Evolutionary conservation across 148 eudicot species (phyloP).

Genomic region (Vaccinium myrtillus): DNA sequence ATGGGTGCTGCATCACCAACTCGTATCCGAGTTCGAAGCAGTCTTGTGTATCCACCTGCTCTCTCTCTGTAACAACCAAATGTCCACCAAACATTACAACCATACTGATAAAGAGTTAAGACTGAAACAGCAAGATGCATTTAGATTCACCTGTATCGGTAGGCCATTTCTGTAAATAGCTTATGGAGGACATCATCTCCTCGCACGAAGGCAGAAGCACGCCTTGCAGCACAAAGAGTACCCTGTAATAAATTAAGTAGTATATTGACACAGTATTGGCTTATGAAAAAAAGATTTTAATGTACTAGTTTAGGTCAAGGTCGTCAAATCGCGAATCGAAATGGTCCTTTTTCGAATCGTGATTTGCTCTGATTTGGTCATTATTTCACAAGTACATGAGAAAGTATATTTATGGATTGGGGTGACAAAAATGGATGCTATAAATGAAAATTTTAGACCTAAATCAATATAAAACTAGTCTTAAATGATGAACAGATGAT

Average conservation of each 20-base stretch:
- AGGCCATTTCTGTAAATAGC: constrained; percentile 86
- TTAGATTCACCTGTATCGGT: constrained; percentile 78
- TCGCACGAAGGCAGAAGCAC: constrained; percentile 87
- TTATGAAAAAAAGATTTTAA: background rate
- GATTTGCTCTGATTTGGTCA: too few species aligned
- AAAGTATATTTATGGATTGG: too few species aligned
- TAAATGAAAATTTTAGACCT: too few species aligned
- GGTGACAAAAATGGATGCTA: too few species aligned
- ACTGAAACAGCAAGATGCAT: constrained; percentile 9
- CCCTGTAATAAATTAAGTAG: constrained; percentile 47
- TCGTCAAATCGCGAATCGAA: too few species aligned
- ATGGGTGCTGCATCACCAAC: constrained; percentile 99
- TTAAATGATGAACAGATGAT: too few species aligned
- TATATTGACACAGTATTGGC: background rate
- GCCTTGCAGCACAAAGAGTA: constrained; percentile 84
- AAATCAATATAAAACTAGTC: too few species aligned
- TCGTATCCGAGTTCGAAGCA: constrained; percentile 89
- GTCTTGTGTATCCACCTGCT: constrained; percentile 91
- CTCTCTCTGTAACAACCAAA: constrained; percentile 56
- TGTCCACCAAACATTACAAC: background rate
- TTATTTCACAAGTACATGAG: too few species aligned
- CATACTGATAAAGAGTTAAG: background rate
- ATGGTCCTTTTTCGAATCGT: too few species aligned
- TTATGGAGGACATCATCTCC: constrained; percentile 96
- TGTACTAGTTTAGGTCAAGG: background rate